These are phyloP conservation scores for Amylostereum chailletii DNA, from an alignment of 1,284 basidiomycete genomes.

Conservation along the genomic window DNA sequence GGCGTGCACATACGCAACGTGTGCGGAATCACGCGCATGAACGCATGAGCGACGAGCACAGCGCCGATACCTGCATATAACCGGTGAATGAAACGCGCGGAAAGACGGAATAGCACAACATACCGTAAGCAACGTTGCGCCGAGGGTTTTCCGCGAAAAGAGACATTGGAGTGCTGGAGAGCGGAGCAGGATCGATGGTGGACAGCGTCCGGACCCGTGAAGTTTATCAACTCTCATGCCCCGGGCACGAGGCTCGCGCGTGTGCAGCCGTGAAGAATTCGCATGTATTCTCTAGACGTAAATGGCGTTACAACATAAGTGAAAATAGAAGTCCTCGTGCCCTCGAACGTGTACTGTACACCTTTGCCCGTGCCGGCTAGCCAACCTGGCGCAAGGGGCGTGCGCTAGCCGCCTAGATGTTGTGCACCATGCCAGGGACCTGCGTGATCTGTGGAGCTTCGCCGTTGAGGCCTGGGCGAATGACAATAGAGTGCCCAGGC, in stretches of 20 bases:
- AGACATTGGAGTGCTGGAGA: constrained; percentile 14
- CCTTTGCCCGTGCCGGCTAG: neutral
- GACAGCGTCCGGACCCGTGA: neutral
- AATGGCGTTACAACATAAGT: constrained; percentile 8
- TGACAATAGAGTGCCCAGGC: constrained; percentile 59
- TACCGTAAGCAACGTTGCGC: constrained; percentile 16
- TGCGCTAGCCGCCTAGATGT: neutral
- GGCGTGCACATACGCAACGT: constrained; percentile 29
- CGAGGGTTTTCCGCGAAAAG: constrained; percentile 18
- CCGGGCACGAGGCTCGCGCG: constrained; percentile 10
- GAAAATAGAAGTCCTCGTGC: neutral
- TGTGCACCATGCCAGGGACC: constrained; percentile 35
- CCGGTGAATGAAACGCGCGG: constrained; percentile 28
- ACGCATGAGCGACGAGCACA: constrained; percentile 5
- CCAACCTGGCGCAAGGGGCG: neutral
- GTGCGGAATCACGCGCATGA: constrained; percentile 18
- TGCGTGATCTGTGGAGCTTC: constrained; percentile 53
- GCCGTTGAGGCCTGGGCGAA: constrained; percentile 59
- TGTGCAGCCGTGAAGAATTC: constrained; percentile 4
- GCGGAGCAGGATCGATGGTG: neutral
- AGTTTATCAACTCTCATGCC: constrained; percentile 1
- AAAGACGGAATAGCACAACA: constrained; percentile 25
- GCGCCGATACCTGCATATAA: constrained; percentile 21
- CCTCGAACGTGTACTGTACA: neutral
- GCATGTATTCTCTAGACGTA: constrained; percentile 9